Conservation (phyloP, 805 yeast genomes). For the Scheffersomyces amazonensis region DNA sequence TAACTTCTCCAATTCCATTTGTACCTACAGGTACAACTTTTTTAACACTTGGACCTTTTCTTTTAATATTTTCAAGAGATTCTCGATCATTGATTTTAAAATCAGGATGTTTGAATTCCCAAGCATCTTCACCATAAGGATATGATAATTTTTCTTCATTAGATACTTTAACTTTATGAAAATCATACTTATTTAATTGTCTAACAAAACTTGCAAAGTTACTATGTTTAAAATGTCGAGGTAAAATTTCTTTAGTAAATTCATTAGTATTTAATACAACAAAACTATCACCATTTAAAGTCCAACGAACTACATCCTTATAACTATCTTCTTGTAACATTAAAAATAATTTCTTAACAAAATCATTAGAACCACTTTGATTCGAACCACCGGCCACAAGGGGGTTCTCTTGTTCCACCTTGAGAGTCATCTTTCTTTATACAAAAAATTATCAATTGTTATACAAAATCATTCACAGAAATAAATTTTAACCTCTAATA, state of each 20-base stretch:
- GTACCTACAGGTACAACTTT: slow-evolving; percentile 17
- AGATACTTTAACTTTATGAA: slow-evolving; percentile 86
- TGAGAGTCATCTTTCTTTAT: not conserved
- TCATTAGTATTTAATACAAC: slow-evolving; percentile 88
- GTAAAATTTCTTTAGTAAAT: slow-evolving; percentile 83
- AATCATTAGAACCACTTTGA: slow-evolving; percentile 63
- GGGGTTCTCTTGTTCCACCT: not conserved
- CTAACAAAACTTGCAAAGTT: slow-evolving; percentile 95
- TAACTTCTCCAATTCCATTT: slow-evolving; percentile 1
- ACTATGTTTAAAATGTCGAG: slow-evolving; percentile 91
- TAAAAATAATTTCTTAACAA: slow-evolving; percentile 72
- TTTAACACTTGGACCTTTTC: slow-evolving; percentile 68
- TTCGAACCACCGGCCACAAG: slow-evolving; percentile 17
- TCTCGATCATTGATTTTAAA: slow-evolving; percentile 73
- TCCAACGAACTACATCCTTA: slow-evolving; percentile 79
- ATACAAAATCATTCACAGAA: too few species aligned
- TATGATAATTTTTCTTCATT: slow-evolving; percentile 52
- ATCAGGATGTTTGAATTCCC: slow-evolving; percentile 95
- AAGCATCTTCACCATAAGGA: slow-evolving; percentile 73
- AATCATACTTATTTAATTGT: slow-evolving; percentile 94
- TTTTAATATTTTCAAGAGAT: slow-evolving; percentile 81
- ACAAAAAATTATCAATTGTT: too few species aligned
- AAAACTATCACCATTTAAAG: slow-evolving; percentile 79
- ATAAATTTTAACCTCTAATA: too few species aligned
- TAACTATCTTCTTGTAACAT: slow-evolving; percentile 85